A percentile compares a stretch with the other conserved stretches of the same genome.
Conservation (phyloP, 1,139 yeast species). For the Chernovozyma aurita region DNA sequence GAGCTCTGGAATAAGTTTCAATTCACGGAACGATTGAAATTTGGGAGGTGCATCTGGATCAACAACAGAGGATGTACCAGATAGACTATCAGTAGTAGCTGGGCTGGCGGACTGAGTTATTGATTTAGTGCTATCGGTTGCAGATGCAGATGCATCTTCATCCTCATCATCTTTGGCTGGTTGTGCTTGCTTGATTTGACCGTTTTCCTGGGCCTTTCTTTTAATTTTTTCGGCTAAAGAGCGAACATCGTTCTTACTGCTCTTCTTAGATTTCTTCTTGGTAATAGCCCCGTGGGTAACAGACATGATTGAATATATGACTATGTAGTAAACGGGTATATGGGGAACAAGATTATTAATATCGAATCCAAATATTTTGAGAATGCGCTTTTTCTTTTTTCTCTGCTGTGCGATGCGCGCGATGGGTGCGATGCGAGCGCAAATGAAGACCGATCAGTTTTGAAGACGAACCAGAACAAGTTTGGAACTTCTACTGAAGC, state of each 20-base stretch:
- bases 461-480: not conserved
- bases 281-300: not conserved
- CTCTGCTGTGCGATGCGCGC: not conserved
- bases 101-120: too few relatives aligned
- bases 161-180: slow-evolving; percentile 7
- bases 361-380: too few relatives aligned
- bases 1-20: slow-evolving; percentile 73
- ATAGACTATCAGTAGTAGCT: not conserved
- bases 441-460: not conserved
- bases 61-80: slow-evolving; percentile 10
- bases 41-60: slow-evolving; percentile 27
- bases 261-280: slow-evolving; percentile 6
- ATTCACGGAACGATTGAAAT: slow-evolving; percentile 42
- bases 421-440: not conserved
- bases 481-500: not conserved
- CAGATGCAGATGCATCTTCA: slow-evolving; percentile 7
- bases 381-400: not conserved
- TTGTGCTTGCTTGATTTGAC: slow-evolving; percentile 13
- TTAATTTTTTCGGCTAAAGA: slow-evolving; percentile 49
- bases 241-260: slow-evolving; percentile 17
- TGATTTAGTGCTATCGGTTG: slow-evolving; percentile 6
- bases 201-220: slow-evolving; percentile 41
- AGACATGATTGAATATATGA: slow-evolving; percentile 7
- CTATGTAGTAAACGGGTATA: not conserved
- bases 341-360: too few relatives aligned